These are phyloP conservation scores for Fusarium globosum DNA, from an alignment of 2,329 filamentous ascomycete genomes.

Conservation along the genomic window DNA sequence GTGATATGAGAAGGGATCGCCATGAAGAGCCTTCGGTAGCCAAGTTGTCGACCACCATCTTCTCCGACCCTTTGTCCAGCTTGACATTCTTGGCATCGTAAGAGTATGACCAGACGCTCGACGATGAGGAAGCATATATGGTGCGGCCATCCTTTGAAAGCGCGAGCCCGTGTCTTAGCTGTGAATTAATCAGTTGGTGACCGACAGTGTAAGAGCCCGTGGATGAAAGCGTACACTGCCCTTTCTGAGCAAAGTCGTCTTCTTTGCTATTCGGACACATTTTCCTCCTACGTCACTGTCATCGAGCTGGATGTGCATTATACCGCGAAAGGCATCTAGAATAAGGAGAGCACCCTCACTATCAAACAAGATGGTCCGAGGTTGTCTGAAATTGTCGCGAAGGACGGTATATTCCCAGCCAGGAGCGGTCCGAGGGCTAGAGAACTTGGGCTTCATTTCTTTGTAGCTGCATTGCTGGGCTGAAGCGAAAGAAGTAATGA, in stretches of 20 bases:
- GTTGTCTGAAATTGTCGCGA: conserved; percentile 54
- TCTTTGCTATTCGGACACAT: conserved; percentile 54
- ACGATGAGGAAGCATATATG: conserved; percentile 67
- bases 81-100: conserved; percentile 68
- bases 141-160: conserved; percentile 64
- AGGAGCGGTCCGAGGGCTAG: conserved; percentile 51
- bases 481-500: conserved; percentile 10
- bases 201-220: not conserved
- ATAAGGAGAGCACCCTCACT: conserved; percentile 58
- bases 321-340: conserved; percentile 56
- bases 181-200: conserved; percentile 8
- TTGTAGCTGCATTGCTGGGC: conserved; percentile 29
- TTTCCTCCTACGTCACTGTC: conserved; percentile 57
- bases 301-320: conserved; percentile 54
- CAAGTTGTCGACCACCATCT: conserved; percentile 72
- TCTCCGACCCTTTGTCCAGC: conserved; percentile 52
- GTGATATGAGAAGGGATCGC: conserved; percentile 73
- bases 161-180: conserved; percentile 68
- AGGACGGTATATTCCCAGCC: conserved; percentile 60
- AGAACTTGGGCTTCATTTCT: conserved; percentile 50
- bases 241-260: conserved; percentile 52
- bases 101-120: conserved; percentile 71
- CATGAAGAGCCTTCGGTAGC: conserved; percentile 70
- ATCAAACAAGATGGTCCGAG: conserved; percentile 61
- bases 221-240: conserved; percentile 46